phyloP scores from a whole-genome alignment of 805 yeast genomes.

The Cyberlindnera saturnus region DNA sequence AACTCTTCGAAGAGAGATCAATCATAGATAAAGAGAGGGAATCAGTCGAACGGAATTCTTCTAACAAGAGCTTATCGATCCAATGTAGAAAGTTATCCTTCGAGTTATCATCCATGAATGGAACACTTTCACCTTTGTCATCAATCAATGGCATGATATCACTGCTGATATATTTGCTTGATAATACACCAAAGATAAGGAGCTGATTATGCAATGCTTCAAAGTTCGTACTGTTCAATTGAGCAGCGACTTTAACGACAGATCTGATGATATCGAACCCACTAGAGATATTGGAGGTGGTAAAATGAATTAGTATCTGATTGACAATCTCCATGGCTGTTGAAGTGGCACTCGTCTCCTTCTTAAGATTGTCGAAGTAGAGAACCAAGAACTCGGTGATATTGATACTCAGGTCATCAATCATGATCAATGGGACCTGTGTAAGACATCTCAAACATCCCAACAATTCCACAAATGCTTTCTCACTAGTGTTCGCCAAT shows the following conservation, averaged over 20 bases:
- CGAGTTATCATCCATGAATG: constrained; percentile 2
- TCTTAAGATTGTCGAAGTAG: constrained; percentile 19
- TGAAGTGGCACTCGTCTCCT: constrained; percentile 27
- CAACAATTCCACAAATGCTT: constrained; percentile 24
- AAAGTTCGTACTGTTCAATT: constrained; percentile 35
- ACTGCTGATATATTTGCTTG: constrained; percentile 32
- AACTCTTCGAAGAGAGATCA: constrained; percentile 4
- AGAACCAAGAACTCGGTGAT: constrained; percentile 16
- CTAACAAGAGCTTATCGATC: constrained; percentile 6
- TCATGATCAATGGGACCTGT: constrained; percentile 20
- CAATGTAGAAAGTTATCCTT: constrained; percentile 11
- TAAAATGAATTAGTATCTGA: constrained; percentile 34
- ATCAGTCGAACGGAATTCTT: neutral
- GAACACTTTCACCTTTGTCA: constrained; percentile 6
- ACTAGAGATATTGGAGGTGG: constrained; percentile 33
- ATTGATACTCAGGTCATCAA: constrained; percentile 15
- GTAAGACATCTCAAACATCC: constrained; percentile 20
- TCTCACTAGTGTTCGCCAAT: constrained; percentile 16
- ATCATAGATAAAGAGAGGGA: constrained; percentile 8
- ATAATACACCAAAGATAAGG: constrained; percentile 38
- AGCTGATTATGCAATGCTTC: constrained; percentile 39
- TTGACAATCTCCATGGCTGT: constrained; percentile 39
- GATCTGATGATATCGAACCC: constrained; percentile 33
- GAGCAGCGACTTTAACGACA: constrained; percentile 32
- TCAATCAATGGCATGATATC: constrained; percentile 20